phyloP scores from a whole-genome alignment of 306 rosid genomes.

The Aeschynomene evenia region DNA sequence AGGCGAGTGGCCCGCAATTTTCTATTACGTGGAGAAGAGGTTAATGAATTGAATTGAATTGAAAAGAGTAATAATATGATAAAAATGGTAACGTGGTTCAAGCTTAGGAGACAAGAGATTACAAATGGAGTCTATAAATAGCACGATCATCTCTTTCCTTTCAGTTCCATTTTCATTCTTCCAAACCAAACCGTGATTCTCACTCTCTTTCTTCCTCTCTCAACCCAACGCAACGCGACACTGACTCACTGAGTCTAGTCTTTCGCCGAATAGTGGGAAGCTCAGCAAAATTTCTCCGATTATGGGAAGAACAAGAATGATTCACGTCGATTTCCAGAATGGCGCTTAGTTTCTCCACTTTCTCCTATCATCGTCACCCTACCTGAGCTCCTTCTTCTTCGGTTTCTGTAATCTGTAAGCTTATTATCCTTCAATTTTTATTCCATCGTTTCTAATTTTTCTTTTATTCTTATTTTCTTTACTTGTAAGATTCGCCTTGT shows the following conservation, averaged over 20 bases:
- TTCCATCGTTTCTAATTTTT: background rate
- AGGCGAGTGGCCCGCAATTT: background rate
- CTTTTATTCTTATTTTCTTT: background rate
- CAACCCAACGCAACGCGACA: background rate
- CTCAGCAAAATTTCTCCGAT: conserved; percentile 1
- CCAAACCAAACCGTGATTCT: background rate
- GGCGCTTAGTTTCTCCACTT: conserved; percentile 9
- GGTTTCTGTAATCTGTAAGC: conserved; percentile 40
- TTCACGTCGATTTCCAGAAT: background rate
- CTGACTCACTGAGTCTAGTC: conserved; percentile 28
- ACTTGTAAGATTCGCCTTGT: background rate
- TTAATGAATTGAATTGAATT: background rate
- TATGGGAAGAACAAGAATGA: background rate
- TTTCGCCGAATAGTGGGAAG: background rate
- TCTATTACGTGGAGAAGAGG: background rate
- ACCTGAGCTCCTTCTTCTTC: conserved; percentile 36
- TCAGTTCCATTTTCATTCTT: background rate
- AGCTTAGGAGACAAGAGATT: conserved; percentile 30
- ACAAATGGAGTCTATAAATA: conserved; percentile 23
- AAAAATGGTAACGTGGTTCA: background rate
- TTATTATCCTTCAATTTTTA: conserved; percentile 10
- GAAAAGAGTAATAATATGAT: background rate
- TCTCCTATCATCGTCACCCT: conserved; percentile 24
- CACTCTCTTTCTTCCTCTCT: background rate
- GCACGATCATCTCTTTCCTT: background rate